Evolutionary conservation across 1,284 basidiomycete genomes (phyloP).

Genomic region (Papiliotrema terrestris): DNA sequence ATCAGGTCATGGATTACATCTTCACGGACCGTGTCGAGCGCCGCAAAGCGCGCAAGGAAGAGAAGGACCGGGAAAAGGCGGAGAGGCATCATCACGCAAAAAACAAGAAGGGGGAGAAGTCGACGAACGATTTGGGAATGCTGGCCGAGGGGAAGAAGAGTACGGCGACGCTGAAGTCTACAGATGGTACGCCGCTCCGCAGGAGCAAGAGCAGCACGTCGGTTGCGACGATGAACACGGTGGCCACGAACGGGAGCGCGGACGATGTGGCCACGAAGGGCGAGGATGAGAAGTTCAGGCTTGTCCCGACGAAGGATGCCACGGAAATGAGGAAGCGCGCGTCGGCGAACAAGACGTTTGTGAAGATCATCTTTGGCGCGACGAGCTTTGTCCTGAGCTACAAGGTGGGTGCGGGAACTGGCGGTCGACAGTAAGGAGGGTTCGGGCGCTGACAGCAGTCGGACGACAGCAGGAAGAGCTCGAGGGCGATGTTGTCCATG

Average conservation of each 20-base stretch:
- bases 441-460: conserved; percentile 12
- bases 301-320: conserved; percentile 32
- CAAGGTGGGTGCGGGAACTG: conserved; percentile 45
- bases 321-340: conserved; percentile 52
- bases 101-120: background rate
- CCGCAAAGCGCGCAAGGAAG: conserved; percentile 15
- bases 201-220: background rate
- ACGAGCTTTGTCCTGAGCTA: conserved; percentile 50
- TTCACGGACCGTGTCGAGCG: conserved; percentile 54
- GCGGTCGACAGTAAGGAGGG: background rate
- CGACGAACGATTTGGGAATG: background rate
- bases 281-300: conserved; percentile 11
- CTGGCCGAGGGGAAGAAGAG: background rate
- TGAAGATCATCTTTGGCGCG: conserved; percentile 72
- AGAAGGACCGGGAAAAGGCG: conserved; percentile 5
- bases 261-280: background rate
- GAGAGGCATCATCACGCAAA: background rate
- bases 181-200: background rate
- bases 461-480: conserved; percentile 52
- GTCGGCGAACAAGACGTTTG: conserved; percentile 61
- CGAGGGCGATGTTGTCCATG: conserved; percentile 27
- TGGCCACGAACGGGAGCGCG: background rate
- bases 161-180: background rate
- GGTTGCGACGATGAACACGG: background rate
- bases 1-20: conserved; percentile 82